A percentile compares a stretch with the other conserved stretches of the same genome.
Evolutionary conservation across 768 basidiomycete species (phyloP).

Genomic region (Termitomyces sp.): DNA sequence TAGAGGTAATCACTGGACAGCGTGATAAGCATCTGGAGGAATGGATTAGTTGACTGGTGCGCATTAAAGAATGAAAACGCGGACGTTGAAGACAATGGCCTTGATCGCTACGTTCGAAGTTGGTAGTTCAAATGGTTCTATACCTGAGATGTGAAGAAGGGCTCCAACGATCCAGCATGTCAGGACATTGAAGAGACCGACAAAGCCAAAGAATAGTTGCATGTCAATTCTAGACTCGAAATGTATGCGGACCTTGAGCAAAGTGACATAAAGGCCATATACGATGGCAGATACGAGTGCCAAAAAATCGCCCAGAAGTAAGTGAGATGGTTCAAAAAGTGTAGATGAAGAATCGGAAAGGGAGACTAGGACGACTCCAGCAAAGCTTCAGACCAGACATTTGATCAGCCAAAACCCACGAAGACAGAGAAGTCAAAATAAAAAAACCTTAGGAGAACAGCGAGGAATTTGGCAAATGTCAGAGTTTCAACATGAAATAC

Average conservation of each 20-base stretch:
- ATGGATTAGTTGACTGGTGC: not conserved
- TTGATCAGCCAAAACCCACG: not conserved
- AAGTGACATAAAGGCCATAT: conserved; percentile 75
- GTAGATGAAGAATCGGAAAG: conserved; percentile 59
- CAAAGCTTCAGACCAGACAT: conserved; percentile 43
- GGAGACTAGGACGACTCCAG: conserved; percentile 85
- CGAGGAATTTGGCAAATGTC: conserved; percentile 63
- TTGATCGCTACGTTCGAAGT: conserved; percentile 25
- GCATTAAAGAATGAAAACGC: conserved; percentile 9
- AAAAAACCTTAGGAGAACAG: conserved; percentile 74
- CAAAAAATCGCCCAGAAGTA: conserved; percentile 72
- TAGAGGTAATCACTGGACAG: conserved; percentile 82
- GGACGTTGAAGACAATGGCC: conserved; percentile 33
- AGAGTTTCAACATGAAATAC: conserved; percentile 78
- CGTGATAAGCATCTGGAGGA: conserved; percentile 71
- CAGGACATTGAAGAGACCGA: conserved; percentile 73
- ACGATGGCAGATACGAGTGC: conserved; percentile 74
- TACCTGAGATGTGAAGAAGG: conserved; percentile 57
- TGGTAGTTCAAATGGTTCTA: conserved; percentile 65
- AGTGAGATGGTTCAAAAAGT: conserved; percentile 12
- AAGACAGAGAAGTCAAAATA: not conserved
- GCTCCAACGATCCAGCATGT: conserved; percentile 64
- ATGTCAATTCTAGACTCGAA: conserved; percentile 75
- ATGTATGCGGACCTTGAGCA: conserved; percentile 75
- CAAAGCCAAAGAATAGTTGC: conserved; percentile 86